Evolutionary conservation across 2,329 filamentous ascomycete species (phyloP).

Genomic region (Cercospora sp.): DNA sequence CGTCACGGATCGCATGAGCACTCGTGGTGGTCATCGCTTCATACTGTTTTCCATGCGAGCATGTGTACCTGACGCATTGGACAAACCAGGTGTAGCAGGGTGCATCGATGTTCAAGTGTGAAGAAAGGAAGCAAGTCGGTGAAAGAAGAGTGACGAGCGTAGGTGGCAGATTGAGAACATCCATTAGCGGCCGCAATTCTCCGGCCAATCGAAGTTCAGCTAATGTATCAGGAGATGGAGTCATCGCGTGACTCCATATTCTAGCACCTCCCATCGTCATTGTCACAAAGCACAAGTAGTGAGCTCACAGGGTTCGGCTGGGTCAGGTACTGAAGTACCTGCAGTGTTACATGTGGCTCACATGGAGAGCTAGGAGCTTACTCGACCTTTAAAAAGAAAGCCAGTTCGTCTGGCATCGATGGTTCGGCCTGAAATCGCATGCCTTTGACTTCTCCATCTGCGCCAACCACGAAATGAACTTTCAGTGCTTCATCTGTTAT

Average conservation of each 20-base stretch:
- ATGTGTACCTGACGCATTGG: neutral
- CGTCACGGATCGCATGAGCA: neutral
- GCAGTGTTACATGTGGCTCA: neutral
- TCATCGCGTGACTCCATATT: neutral
- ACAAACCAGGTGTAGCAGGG: neutral
- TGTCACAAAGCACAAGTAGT: neutral
- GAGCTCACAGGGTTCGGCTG: neutral
- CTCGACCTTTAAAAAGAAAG: conserved; percentile 21
- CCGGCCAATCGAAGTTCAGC: neutral
- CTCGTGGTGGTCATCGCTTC: neutral
- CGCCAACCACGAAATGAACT: conserved; percentile 15
- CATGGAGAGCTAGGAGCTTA: neutral
- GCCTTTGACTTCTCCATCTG: conserved; percentile 16
- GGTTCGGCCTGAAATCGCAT: conserved; percentile 19
- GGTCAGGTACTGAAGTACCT: neutral
- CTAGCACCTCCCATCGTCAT: neutral
- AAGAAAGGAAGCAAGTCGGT: conserved; percentile 9
- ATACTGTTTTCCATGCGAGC: neutral
- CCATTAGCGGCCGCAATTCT: neutral
- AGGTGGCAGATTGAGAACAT: neutral
- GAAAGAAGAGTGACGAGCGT: conserved; percentile 2
- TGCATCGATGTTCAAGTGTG: neutral
- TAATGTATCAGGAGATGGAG: neutral
- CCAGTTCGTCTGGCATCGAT: conserved; percentile 14
- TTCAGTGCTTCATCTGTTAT: conserved; percentile 19